Percentiles rank a stretch among this genome's conserved stretches.
These are phyloP conservation scores for Ilyonectria destructans DNA, from an alignment of 2,329 filamentous ascomycete genomes.

Conservation along the genomic window DNA sequence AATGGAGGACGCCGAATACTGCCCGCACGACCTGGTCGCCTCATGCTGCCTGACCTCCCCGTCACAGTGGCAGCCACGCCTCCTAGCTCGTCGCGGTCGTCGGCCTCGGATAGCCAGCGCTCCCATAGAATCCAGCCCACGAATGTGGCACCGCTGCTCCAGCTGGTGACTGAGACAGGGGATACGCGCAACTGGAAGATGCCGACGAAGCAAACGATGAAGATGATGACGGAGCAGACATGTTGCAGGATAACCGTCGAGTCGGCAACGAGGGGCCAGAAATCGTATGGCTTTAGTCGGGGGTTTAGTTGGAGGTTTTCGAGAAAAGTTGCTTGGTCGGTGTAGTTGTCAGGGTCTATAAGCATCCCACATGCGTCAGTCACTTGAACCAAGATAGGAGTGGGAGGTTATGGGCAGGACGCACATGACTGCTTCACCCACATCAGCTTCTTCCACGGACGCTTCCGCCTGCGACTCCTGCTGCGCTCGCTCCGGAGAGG, in stretches of 20 bases:
- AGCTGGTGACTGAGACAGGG: conserved; percentile 89
- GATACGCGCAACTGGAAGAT: conserved; percentile 92
- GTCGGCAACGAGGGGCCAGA: conserved; percentile 96
- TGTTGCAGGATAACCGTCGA: conserved; percentile 98
- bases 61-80: conserved; percentile 55
- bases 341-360: conserved; percentile 97
- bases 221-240: conserved; percentile 94
- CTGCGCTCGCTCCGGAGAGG: conserved; percentile 70
- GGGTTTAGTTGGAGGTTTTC: conserved; percentile 97
- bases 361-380: conserved; percentile 24
- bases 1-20: conserved; percentile 57
- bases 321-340: conserved; percentile 95
- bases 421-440: conserved; percentile 93
- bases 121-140: conserved; percentile 95
- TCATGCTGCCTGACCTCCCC: conserved; percentile 55
- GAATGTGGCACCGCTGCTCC: conserved; percentile 86
- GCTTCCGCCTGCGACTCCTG: conserved; percentile 78
- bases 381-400: background rate
- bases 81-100: conserved; percentile 64
- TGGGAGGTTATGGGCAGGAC: conserved; percentile 19
- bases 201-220: conserved; percentile 92
- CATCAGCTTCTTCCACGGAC: conserved; percentile 93
- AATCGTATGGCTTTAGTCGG: conserved; percentile 94
- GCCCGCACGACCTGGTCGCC: conserved; percentile 55
- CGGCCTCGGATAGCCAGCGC: conserved; percentile 85